A percentile compares a stretch with the other conserved stretches of the same genome.
Conservation (phyloP, 2,329 filamentous ascomycete species). For the Tolypocladium sp. region DNA sequence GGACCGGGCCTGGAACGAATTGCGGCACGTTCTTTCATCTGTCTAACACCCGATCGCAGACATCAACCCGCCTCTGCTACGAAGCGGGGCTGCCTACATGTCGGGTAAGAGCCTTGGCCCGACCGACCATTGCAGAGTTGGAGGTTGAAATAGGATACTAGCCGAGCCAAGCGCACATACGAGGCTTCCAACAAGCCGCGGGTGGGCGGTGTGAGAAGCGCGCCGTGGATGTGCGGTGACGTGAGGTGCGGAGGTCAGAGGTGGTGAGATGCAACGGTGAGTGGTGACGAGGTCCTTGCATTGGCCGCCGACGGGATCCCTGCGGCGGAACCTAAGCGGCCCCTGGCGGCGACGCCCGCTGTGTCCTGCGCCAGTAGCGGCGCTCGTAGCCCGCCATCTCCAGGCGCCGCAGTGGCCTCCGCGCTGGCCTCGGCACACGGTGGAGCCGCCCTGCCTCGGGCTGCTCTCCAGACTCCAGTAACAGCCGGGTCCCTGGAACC, state of each 20-base stretch:
- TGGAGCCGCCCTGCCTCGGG: not conserved
- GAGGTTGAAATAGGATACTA: not conserved
- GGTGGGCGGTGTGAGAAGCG: not conserved
- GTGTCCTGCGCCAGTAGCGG: not conserved
- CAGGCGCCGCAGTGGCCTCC: not conserved
- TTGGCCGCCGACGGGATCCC: not conserved
- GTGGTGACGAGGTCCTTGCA: not conserved
- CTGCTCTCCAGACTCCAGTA: not conserved
- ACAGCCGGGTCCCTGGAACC: not conserved
- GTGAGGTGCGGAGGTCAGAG: not conserved
- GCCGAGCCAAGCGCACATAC: not conserved
- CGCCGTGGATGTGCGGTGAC: not conserved
- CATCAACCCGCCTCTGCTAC: no score
- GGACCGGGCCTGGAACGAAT: not conserved
- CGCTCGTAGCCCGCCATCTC: not conserved
- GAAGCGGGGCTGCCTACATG: not conserved
- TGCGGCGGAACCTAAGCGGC: not conserved
- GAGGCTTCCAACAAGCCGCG: not conserved
- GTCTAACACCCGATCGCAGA: not conserved
- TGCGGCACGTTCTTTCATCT: not conserved
- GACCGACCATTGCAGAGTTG: not conserved
- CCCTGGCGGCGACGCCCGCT: not conserved
- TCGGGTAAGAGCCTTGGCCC: not conserved
- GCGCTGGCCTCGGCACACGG: not conserved
- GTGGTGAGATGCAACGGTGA: not conserved